phyloP scores from a whole-genome alignment of 768 basidiomycete genomes.

The Mycena latifolia region DNA sequence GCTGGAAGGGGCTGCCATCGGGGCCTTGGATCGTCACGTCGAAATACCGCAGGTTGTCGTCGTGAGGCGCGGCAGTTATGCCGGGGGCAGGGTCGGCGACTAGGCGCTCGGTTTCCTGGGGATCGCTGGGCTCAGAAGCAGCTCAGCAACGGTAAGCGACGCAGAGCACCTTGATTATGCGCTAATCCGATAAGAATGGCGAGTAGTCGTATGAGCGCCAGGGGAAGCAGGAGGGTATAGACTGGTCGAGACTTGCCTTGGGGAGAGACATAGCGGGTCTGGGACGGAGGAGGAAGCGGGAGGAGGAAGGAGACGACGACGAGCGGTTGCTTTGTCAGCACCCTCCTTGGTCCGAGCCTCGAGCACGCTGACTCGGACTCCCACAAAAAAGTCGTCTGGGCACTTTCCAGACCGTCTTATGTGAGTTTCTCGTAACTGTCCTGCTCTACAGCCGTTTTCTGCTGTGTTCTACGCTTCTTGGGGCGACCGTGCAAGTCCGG shows the following conservation, averaged over 20 bases:
- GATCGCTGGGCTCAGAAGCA: conserved; percentile 18
- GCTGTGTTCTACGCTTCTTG: too few relatives aligned
- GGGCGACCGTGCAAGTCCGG: neutral
- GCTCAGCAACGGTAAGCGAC: conserved; percentile 22
- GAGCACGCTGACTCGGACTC: too few relatives aligned
- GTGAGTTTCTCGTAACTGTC: too few relatives aligned
- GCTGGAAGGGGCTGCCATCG: conserved; percentile 91
- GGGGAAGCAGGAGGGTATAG: neutral
- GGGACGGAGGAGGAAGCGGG: neutral
- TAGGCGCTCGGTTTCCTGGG: conserved; percentile 96
- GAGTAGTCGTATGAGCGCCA: conserved; percentile 2
- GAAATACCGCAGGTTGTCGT: conserved; percentile 98
- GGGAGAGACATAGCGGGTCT: conserved; percentile 59
- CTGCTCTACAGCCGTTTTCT: too few relatives aligned
- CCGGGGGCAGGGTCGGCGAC: conserved; percentile 97
- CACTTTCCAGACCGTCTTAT: too few relatives aligned
- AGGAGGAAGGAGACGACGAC: conserved; percentile 17
- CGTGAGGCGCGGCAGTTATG: conserved; percentile 94
- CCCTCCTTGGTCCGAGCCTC: neutral
- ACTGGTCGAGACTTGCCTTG: conserved; percentile 52
- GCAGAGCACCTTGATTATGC: conserved; percentile 62
- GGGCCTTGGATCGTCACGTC: conserved; percentile 98
- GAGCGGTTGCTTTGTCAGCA: conserved; percentile 7
- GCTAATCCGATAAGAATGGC: conserved; percentile 48
- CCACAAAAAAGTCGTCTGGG: too few relatives aligned